Conservation (phyloP, 495 filamentous ascomycete species). For the Penicillium antarcticum region DNA sequence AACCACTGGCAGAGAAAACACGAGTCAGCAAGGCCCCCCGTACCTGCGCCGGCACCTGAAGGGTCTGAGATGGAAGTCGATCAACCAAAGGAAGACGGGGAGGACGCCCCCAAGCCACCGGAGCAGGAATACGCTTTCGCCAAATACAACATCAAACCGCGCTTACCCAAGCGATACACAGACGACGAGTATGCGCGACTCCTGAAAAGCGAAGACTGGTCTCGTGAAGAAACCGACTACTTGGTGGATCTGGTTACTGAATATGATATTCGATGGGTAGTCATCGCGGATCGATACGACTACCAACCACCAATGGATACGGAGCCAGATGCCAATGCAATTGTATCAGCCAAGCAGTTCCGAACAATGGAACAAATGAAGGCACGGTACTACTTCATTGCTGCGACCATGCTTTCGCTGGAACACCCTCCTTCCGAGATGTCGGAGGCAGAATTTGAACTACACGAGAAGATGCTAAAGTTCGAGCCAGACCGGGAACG, state of each 20-base stretch:
- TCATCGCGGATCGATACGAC: slow-evolving; percentile 94
- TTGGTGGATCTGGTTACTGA: slow-evolving; percentile 68
- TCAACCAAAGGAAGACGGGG: slow-evolving; percentile 23
- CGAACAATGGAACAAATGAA: slow-evolving; percentile 90
- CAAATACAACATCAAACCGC: slow-evolving; percentile 80
- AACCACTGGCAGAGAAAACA: slow-evolving; percentile 61
- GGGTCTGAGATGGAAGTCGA: slow-evolving; percentile 43
- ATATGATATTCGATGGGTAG: slow-evolving; percentile 80
- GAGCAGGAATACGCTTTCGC: slow-evolving; percentile 51
- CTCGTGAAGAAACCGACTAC: slow-evolving; percentile 90
- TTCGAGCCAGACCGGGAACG: slow-evolving; percentile 78
- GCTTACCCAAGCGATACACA: slow-evolving; percentile 68
- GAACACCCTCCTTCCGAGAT: slow-evolving; percentile 80
- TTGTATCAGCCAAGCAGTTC: slow-evolving; percentile 37
- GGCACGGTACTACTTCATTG: slow-evolving; percentile 81
- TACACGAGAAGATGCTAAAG: slow-evolving; percentile 78
- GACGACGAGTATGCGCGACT: slow-evolving; percentile 81
- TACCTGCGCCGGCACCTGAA: slow-evolving; percentile 22
- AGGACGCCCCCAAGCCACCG: slow-evolving; percentile 22
- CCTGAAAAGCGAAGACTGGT: slow-evolving; percentile 74
- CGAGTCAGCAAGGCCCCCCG: slow-evolving; percentile 35
- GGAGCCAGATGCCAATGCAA: slow-evolving; percentile 35
- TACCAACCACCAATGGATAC: slow-evolving; percentile 52
- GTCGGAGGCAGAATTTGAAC: slow-evolving; percentile 73
- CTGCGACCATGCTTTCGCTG: slow-evolving; percentile 78